These are phyloP conservation scores for Penicillium sp. DNA, from an alignment of 2,329 filamentous ascomycete genomes.

Conservation along the genomic window DNA sequence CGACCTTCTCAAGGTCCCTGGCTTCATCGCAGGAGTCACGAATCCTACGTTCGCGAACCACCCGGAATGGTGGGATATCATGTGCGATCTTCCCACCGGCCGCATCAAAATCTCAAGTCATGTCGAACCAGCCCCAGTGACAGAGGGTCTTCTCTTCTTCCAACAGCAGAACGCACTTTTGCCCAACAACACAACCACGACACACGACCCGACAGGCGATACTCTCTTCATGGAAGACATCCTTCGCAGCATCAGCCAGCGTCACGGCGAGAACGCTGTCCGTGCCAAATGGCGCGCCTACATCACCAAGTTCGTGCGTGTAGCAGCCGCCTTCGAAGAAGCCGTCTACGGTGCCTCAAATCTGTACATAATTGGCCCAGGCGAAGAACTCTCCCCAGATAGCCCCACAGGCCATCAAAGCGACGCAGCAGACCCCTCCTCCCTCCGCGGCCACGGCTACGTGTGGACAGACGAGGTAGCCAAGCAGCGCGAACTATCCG, in stretches of 20 bases:
- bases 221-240: slow-evolving; percentile 86
- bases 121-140: slow-evolving; percentile 77
- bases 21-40: slow-evolving; percentile 96
- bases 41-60: slow-evolving; percentile 96
- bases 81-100: slow-evolving; percentile 90
- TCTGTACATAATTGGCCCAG: slow-evolving; percentile 74
- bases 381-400: slow-evolving; percentile 62
- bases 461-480: slow-evolving; percentile 86
- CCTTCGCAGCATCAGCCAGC: slow-evolving; percentile 76
- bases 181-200: slow-evolving; percentile 26
- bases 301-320: slow-evolving; percentile 89
- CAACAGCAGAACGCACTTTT: slow-evolving; percentile 64
- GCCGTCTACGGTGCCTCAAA: slow-evolving; percentile 91
- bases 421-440: slow-evolving; percentile 48
- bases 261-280: slow-evolving; percentile 87
- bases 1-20: slow-evolving; percentile 90
- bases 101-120: slow-evolving; percentile 91
- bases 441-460: slow-evolving; percentile 81
- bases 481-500: slow-evolving; percentile 82
- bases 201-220: slow-evolving; percentile 78
- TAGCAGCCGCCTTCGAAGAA: slow-evolving; percentile 93
- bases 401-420: slow-evolving; percentile 45
- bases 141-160: slow-evolving; percentile 84
- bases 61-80: slow-evolving; percentile 95
- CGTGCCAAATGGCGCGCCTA: slow-evolving; percentile 92